These are phyloP conservation scores for Fusarium sp. DNA, from an alignment of 2,329 filamentous ascomycete genomes.

Conservation along the genomic window DNA sequence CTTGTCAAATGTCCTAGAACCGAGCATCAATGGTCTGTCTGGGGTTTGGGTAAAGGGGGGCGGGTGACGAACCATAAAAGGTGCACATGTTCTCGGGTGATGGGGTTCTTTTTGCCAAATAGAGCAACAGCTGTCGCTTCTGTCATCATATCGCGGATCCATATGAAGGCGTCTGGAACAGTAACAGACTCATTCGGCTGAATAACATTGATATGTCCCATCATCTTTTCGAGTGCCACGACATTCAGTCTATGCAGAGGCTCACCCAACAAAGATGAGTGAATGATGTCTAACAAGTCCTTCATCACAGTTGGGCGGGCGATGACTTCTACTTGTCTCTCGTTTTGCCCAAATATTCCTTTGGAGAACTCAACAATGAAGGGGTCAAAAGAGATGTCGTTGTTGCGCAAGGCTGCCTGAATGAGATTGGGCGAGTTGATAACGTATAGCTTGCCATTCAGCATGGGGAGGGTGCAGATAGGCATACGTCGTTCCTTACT, in stretches of 20 bases:
- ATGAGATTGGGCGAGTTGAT: slow-evolving; percentile 55
- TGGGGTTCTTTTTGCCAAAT: slow-evolving; percentile 58
- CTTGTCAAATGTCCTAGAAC: slow-evolving; percentile 13
- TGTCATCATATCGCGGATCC: slow-evolving; percentile 54
- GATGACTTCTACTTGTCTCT: slow-evolving; percentile 1
- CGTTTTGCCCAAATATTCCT: slow-evolving; percentile 18
- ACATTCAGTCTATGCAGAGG: slow-evolving; percentile 20
- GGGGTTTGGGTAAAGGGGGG: not conserved
- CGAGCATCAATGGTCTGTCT: not conserved
- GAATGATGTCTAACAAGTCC: slow-evolving; percentile 10
- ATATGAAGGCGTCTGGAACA: slow-evolving; percentile 51
- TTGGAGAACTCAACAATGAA: slow-evolving; percentile 50
- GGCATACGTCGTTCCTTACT: slow-evolving; percentile 41
- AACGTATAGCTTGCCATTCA: slow-evolving; percentile 58
- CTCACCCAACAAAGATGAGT: slow-evolving; percentile 18
- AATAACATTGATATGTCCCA: slow-evolving; percentile 9
- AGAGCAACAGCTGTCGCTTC: slow-evolving; percentile 53
- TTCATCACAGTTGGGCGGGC: not conserved
- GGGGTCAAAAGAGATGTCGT: slow-evolving; percentile 56
- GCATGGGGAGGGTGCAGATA: slow-evolving; percentile 58
- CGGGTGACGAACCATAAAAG: slow-evolving; percentile 49
- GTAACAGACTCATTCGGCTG: not conserved
- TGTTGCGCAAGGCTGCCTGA: slow-evolving; percentile 53
- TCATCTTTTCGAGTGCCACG: not conserved
- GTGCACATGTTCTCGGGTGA: slow-evolving; percentile 44